Base-by-base conservation (phyloP, 192 early-diverging fungal genomes). In the Coemansia asiatica region DNA sequence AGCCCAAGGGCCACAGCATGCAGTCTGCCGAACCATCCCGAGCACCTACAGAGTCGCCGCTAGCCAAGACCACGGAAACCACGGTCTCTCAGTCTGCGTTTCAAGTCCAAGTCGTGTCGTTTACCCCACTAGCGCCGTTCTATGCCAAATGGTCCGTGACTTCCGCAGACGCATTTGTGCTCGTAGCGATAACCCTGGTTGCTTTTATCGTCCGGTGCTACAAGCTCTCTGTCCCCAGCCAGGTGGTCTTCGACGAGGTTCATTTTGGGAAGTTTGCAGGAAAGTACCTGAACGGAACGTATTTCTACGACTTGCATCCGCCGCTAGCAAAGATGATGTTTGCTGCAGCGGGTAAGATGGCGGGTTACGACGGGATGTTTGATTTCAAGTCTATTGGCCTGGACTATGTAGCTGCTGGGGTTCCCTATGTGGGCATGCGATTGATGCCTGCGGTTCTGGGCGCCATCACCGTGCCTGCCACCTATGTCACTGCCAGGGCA, bases 211-310 rank as follows among this genome's bases (percentile, higher is more conserved):
- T 75, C 16, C 60, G 77, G 23, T 69, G 74, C 67, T 76, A 67
- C 59, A 47, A 65, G 60, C 63, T 84, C 18, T 63, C 71, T 0
- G 50, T 31, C 0, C 82, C 82, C 31, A 51, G 33, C 28, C 31
- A 70, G 29, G 82, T 84, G 28, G 82, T 84, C n/a, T 99, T 99
- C 74, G 96, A 99, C 77, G 97, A 99, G 70, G 97, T 99, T 26
- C 97, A 99, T 66, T 97, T 99, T 84, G 97, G 97, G 61, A 96
- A 96, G 60, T 99, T 96, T 72, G 95, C 95, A 47, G 88, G 87
- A 23, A 86, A 86, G 76, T 98, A 98, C 67, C 77, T 97, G 49
- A 89, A 88, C 54, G 82, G 91, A 19, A 89, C 87, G 3, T 98
- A 91, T 66, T 98, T 90, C 68, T 95, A 95, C 76, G 96, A 98